A percentile compares a stretch with the other conserved stretches of the same genome.
These are phyloP conservation scores for Parietichytrium sp. DNA, from an alignment of 108 stramenopile species.

Conservation along the genomic window DNA sequence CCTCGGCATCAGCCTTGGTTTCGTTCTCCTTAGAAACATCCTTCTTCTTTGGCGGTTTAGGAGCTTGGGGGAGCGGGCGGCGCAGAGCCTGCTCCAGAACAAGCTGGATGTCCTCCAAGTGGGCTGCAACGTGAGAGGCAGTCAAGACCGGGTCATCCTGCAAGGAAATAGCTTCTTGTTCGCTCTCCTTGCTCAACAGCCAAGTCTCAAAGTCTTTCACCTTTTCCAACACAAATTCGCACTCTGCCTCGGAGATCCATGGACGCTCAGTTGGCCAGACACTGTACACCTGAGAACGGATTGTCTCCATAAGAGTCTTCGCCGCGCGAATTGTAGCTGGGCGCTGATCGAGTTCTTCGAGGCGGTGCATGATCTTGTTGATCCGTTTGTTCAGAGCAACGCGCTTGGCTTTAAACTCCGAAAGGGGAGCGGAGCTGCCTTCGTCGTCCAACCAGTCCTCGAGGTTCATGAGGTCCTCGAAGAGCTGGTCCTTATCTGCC, in stretches of 20 bases:
- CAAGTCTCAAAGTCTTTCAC: conserved; percentile 70
- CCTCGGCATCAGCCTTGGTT: conserved; percentile 42
- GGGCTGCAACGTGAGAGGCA: neutral
- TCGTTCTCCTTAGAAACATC: conserved; percentile 50
- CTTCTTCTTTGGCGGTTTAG: conserved; percentile 25
- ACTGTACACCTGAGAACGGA: conserved; percentile 30
- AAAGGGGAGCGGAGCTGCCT: conserved; percentile 73
- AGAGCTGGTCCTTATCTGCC: conserved; percentile 82
- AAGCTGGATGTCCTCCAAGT: neutral
- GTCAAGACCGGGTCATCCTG: neutral
- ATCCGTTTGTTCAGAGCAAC: conserved; percentile 74
- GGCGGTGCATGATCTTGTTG: conserved; percentile 77
- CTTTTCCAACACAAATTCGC: conserved; percentile 71
- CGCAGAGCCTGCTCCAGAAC: conserved; percentile 13
- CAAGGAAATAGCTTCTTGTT: conserved; percentile 56
- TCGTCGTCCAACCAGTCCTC: conserved; percentile 98
- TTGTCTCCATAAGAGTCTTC: neutral
- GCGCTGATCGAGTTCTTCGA: conserved; percentile 73
- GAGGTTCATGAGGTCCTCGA: conserved; percentile 67
- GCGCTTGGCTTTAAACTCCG: conserved; percentile 75
- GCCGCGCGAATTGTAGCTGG: conserved; percentile 65
- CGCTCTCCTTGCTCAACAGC: conserved; percentile 72
- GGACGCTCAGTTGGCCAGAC: conserved; percentile 78
- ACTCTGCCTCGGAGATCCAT: conserved; percentile 88
- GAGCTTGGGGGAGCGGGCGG: neutral